Conservation (phyloP, 1,284 basidiomycete genomes). For the Malassezia japonica region DNA sequence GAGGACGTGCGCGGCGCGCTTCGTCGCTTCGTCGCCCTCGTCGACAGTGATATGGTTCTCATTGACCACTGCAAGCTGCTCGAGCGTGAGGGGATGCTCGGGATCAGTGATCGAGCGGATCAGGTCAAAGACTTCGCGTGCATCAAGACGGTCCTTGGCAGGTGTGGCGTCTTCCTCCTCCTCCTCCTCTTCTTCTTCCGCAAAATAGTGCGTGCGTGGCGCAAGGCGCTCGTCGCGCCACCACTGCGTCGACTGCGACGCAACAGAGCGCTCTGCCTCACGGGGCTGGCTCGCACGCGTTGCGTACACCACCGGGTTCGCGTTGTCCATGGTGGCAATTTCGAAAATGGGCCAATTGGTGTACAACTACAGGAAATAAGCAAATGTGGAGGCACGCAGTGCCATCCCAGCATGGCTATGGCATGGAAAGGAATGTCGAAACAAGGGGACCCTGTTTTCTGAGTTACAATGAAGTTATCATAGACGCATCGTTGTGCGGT, state of each 20-base stretch:
- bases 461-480: too few relatives aligned
- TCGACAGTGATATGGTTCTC: conserved; percentile 71
- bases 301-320: conserved; percentile 49
- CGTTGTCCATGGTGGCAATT: conserved; percentile 45
- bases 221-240: conserved; percentile 27
- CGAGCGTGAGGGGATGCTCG: conserved; percentile 87
- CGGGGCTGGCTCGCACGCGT: conserved; percentile 38
- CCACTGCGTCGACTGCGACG: conserved; percentile 31
- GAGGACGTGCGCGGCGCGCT: conserved; percentile 54
- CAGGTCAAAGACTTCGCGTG: conserved; percentile 55
- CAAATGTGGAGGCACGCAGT: not conserved
- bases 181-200: conserved; percentile 1
- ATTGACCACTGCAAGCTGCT: conserved; percentile 90
- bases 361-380: not conserved
- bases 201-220: conserved; percentile 56
- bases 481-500: too few relatives aligned
- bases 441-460: too few relatives aligned
- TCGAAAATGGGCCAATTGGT: not conserved
- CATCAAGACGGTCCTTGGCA: conserved; percentile 26
- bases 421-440: too few relatives aligned
- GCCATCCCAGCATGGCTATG: too few relatives aligned
- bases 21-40: conserved; percentile 22
- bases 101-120: conserved; percentile 89
- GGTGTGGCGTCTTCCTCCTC: conserved; percentile 7
- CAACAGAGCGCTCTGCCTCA: conserved; percentile 11